These are phyloP conservation scores for Starmerella apicola DNA, from an alignment of 805 yeast genomes.

Conservation along the genomic window DNA sequence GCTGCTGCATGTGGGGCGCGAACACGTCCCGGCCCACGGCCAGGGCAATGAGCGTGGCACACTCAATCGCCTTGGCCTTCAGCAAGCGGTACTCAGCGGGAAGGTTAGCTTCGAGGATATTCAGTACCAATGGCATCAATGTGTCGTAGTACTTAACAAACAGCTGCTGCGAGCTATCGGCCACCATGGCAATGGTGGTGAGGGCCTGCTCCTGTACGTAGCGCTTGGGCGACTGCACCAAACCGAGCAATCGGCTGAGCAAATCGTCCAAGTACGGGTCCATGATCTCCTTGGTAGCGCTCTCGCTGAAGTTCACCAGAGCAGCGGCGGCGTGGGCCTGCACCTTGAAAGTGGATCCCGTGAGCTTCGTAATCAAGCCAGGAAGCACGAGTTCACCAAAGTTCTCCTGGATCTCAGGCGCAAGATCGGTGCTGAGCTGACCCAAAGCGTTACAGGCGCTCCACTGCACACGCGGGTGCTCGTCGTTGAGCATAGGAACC, in stretches of 20 bases:
- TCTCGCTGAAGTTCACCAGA: slow-evolving; percentile 85
- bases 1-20: slow-evolving; percentile 55
- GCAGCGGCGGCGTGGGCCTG: slow-evolving; percentile 99
- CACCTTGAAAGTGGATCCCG: slow-evolving; percentile 61
- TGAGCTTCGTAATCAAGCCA: slow-evolving; percentile 69
- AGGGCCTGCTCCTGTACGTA: slow-evolving; percentile 96
- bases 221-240: slow-evolving; percentile 74
- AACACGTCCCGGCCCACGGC: slow-evolving; percentile 94
- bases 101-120: slow-evolving; percentile 66
- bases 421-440: slow-evolving; percentile 93
- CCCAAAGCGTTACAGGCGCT: slow-evolving; percentile 96
- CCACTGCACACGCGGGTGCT: slow-evolving; percentile 89
- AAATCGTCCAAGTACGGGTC: slow-evolving; percentile 88
- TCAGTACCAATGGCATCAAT: slow-evolving; percentile 75
- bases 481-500: slow-evolving; percentile 70
- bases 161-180: slow-evolving; percentile 85
- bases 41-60: slow-evolving; percentile 82
- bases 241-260: slow-evolving; percentile 56
- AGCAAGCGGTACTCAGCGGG: slow-evolving; percentile 66
- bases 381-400: slow-evolving; percentile 74
- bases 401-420: slow-evolving; percentile 72
- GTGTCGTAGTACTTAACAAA: slow-evolving; percentile 89
- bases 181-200: slow-evolving; percentile 92
- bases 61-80: slow-evolving; percentile 90
- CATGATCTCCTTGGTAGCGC: slow-evolving; percentile 70